Base-by-base conservation (phyloP, 306 rosid genomes). In the Prunus dulcis region DNA sequence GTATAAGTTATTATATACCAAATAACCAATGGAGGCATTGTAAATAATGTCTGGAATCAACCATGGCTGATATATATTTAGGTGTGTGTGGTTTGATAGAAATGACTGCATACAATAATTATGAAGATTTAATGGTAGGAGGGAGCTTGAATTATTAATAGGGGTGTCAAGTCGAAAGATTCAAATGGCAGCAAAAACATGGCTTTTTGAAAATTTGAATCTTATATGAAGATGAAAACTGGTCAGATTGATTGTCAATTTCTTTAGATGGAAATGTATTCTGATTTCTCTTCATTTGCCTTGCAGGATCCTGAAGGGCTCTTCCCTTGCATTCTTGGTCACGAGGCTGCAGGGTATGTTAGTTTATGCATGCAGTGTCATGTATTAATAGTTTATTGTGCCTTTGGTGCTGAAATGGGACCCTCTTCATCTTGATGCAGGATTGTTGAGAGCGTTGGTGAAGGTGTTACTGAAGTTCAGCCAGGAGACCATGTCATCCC, bases 261-360 rank as follows among this genome's bases (percentile, higher is more conserved):
- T 72, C 13, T 32, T 4, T n/a, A 6, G 25, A 14, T 43, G n/a
- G 43, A 9, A 55, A 41, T 72, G 64, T 73, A 43, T 34, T 6
- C 63, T 55, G 14, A 50, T 23, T 80, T 47, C 17, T 4, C 41
- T 75, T 60, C 2, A 67, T 75, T 67, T 83, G 7, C 50, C 74
- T 76, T 85, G 47, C 81, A 93, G 98, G 98, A 93, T 77, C 96
- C 97, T 47, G 97, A 93, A 84, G 97, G 97, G 76, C 98, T 93
- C 79, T 93, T 93, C 80, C 98, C 98, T 15, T 91, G 96, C 64
- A 91, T 93, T 84, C 96, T 91, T 60, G 98, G 96, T 64, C 98
- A 93, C 18, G 97, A 93, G 77, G 98, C 96, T 72, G 93, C 91
- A 30, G 96, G 97, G 93, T 92, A 81, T 18, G 64, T 79, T 19